These are phyloP conservation scores for Vaccinium macrocarpon DNA, from an alignment of 148 eudicot genomes.

Conservation along the genomic window DNA sequence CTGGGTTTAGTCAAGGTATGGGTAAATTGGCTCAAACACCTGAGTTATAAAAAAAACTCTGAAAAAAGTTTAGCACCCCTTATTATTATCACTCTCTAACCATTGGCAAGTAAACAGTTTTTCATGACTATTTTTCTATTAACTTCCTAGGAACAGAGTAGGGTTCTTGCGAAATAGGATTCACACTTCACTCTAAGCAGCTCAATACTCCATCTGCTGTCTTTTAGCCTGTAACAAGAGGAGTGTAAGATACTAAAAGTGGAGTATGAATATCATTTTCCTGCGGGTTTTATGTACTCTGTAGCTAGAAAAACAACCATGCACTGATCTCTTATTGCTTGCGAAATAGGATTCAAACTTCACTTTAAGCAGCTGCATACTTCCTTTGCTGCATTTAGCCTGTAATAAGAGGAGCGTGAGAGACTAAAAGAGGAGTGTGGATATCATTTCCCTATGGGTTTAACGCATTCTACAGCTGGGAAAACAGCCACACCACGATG, in stretches of 20 bases:
- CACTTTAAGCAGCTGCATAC: not conserved
- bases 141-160: not conserved
- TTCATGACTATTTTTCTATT: not conserved
- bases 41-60: not conserved
- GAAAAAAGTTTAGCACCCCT: not conserved
- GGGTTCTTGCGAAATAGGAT: not conserved
- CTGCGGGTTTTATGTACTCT: not conserved
- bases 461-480: not conserved
- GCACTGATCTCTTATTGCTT: not conserved
- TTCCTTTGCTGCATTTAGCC: not conserved
- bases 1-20: too few species aligned
- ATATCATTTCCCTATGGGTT: not conserved
- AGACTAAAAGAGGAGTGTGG: not conserved
- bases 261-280: not conserved
- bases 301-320: not conserved
- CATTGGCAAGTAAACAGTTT: not conserved
- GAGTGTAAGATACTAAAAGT: not conserved
- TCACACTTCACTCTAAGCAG: not conserved
- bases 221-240: not conserved
- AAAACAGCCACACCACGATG: not conserved
- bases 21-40: too few species aligned
- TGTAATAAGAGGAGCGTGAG: not conserved
- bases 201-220: not conserved
- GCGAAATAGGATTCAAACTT: not conserved
- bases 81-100: not conserved